A percentile compares a stretch with the other conserved stretches of the same genome.
Evolutionary conservation across 495 filamentous ascomycete species (phyloP).

Genomic region (Daldinia vernicosa): DNA sequence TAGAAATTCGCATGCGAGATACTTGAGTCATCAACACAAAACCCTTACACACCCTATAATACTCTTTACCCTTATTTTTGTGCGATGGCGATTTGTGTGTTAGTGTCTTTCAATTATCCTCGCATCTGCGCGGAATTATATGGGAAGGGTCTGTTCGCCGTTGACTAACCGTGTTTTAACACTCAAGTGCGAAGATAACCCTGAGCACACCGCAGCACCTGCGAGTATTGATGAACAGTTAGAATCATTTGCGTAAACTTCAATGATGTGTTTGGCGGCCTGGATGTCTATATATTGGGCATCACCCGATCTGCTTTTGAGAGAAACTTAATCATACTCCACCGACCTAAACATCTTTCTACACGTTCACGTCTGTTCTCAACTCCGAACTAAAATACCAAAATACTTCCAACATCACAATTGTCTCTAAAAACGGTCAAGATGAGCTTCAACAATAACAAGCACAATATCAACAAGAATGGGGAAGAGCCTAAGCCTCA

Average conservation of each 20-base stretch:
- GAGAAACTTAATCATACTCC: too few relatives aligned
- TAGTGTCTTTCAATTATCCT: background rate
- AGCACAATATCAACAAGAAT: too few relatives aligned
- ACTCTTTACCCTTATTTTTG: background rate
- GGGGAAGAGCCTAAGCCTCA: too few relatives aligned
- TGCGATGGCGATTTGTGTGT: background rate
- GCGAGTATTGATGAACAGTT: background rate
- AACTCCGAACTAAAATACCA: background rate
- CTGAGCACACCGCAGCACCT: background rate
- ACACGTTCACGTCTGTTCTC: background rate
- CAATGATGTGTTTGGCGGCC: background rate
- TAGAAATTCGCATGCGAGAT: background rate
- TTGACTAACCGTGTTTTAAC: background rate
- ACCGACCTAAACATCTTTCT: too few relatives aligned
- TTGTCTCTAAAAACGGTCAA: background rate
- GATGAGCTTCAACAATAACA: background rate
- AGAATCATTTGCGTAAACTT: conserved; percentile 10
- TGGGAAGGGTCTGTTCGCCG: background rate
- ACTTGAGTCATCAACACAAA: conserved; percentile 1
- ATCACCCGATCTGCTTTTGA: background rate
- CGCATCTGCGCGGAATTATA: conserved; percentile 30
- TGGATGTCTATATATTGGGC: background rate
- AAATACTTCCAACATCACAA: background rate
- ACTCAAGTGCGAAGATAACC: conserved; percentile 27
- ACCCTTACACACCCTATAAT: background rate